Conservation (phyloP, 1,139 yeast species). For the Debaryomycetaceae sp. region DNA sequence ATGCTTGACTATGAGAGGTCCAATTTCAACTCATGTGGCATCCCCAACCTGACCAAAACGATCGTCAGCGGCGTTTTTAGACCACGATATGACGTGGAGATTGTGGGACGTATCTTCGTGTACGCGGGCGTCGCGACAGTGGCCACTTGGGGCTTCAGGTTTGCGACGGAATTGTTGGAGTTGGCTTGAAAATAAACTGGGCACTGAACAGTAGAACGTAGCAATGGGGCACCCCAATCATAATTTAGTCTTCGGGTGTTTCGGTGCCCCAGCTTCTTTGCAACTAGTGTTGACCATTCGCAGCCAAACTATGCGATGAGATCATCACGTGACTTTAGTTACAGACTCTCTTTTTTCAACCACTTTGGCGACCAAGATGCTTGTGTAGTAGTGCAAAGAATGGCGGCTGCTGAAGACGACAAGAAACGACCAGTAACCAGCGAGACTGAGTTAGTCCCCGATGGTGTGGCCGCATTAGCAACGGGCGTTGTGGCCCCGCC, state of each 20-base stretch:
- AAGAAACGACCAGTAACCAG: conserved; percentile 11
- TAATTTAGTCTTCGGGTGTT: no score
- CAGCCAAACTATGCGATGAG: conserved; percentile 1
- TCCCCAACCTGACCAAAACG: conserved; percentile 7
- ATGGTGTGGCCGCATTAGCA: conserved; percentile 7
- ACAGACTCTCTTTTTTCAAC: neutral
- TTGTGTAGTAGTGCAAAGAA: conserved; percentile 1
- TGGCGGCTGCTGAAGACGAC: conserved; percentile 10
- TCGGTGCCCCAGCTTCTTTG: no score
- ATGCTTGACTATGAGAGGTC: conserved; percentile 29
- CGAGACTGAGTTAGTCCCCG: conserved; percentile 3
- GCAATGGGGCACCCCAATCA: neutral
- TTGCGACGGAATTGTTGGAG: conserved; percentile 14
- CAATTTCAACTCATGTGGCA: conserved; percentile 4
- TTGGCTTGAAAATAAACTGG: conserved; percentile 11
- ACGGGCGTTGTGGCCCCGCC: conserved; percentile 11
- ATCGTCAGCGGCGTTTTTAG: conserved; percentile 41
- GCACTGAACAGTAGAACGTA: neutral
- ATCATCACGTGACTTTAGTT: conserved; percentile 1
- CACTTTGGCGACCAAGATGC: neutral
- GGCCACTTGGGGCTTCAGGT: conserved; percentile 43
- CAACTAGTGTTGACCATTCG: no score
- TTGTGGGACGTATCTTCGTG: conserved; percentile 65
- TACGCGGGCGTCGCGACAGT: conserved; percentile 66
- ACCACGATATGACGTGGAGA: conserved; percentile 67